phyloP scores from a whole-genome alignment of 441 rosid genomes.

The Theobroma grandiflorum region DNA sequence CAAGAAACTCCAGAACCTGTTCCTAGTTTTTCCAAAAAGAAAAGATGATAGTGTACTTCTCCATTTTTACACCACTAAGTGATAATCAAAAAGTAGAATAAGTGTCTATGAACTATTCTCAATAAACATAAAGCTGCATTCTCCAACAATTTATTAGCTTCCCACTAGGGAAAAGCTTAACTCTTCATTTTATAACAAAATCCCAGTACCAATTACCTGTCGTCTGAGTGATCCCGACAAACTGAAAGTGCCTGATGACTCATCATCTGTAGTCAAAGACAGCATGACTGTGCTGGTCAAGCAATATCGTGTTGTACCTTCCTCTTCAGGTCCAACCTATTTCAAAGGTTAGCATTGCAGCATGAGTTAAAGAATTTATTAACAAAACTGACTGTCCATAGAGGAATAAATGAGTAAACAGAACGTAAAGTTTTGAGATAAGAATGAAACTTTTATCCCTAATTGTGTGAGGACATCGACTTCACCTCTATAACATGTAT shows the following conservation, averaged over 20 bases:
- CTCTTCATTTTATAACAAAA: conserved; percentile 4
- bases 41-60: background rate
- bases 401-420: background rate
- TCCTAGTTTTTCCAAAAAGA: background rate
- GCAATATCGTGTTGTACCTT: conserved; percentile 81
- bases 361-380: conserved; percentile 16
- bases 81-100: background rate
- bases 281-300: conserved; percentile 96
- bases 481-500: conserved; percentile 91
- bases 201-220: conserved; percentile 56
- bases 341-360: conserved; percentile 26
- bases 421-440: background rate
- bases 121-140: background rate
- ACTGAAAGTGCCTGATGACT: conserved; percentile 79
- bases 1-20: conserved; percentile 1
- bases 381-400: background rate
- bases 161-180: conserved; percentile 19
- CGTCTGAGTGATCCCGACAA: conserved; percentile 96
- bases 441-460: background rate
- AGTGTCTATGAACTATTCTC: background rate
- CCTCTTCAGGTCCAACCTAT: conserved; percentile 91
- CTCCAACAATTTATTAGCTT: background rate
- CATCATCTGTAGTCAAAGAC: conserved; percentile 84
- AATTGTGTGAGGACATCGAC: background rate
- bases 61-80: background rate